A percentile compares a stretch with the other conserved stretches of the same genome.
phyloP scores from a whole-genome alignment of 2,329 filamentous ascomycete species.

The Neocucurbitaria cava region DNA sequence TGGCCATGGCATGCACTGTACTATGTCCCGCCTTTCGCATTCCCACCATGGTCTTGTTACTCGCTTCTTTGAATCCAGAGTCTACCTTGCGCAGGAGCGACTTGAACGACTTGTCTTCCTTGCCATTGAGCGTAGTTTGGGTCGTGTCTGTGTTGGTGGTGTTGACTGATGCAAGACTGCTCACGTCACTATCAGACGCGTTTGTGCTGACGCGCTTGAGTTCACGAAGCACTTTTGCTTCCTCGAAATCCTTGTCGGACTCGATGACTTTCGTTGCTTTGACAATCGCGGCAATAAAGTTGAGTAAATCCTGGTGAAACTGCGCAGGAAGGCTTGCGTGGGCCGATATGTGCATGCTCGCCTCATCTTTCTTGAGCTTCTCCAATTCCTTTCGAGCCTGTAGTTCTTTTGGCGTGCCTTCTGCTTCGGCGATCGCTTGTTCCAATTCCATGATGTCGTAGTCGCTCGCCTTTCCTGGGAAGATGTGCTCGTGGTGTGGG shows the following conservation, averaged over 20 bases:
- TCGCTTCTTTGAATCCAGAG: conserved; percentile 39
- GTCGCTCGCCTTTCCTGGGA: conserved; percentile 52
- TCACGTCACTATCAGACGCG: conserved; percentile 28
- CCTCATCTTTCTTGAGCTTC: conserved; percentile 55
- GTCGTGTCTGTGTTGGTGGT: conserved; percentile 21
- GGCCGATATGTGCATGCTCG: conserved; percentile 56
- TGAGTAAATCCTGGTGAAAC: conserved; percentile 60
- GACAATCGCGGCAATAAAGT: conserved; percentile 62
- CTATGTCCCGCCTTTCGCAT: conserved; percentile 57
- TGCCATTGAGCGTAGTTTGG: conserved; percentile 11
- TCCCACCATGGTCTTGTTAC: conserved; percentile 51
- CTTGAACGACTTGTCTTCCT: conserved; percentile 32
- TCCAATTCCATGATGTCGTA: conserved; percentile 43
- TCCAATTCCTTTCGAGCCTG: conserved; percentile 51
- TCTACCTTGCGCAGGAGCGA: conserved; percentile 33
- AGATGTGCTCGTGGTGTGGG: conserved; percentile 62
- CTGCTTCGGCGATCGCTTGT: conserved; percentile 50
- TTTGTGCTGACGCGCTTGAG: conserved; percentile 35
- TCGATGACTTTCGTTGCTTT: conserved; percentile 66
- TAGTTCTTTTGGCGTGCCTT: conserved; percentile 53
- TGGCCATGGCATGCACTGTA: conserved; percentile 53
- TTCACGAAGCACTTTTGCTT: conserved; percentile 37
- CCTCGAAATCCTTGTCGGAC: conserved; percentile 56
- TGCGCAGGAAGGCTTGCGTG: conserved; percentile 58
- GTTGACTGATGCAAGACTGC: conserved; percentile 29